A percentile compares a stretch with the other conserved stretches of the same genome.
phyloP scores from a whole-genome alignment of 2,329 filamentous ascomycete genomes.

The Verticillium nonalfalfae region DNA sequence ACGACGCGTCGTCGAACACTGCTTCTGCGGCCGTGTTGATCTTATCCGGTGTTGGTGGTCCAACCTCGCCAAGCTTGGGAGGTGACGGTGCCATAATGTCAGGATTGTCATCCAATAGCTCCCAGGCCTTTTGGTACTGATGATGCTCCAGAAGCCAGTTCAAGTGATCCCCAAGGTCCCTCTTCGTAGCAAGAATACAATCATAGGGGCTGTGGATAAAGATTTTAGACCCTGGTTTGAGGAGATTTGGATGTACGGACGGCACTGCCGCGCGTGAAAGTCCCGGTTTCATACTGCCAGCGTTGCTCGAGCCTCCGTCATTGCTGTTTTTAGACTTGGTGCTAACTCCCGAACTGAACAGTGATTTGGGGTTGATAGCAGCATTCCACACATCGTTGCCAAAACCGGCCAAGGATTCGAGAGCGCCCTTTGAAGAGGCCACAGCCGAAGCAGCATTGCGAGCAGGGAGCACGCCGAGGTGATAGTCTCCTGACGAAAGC shows the following conservation, averaged over 20 bases:
- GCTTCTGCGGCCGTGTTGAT: slow-evolving; percentile 43
- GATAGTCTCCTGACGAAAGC: slow-evolving; percentile 84
- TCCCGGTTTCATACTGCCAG: slow-evolving; percentile 22
- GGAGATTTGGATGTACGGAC: slow-evolving; percentile 43
- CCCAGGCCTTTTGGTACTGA: slow-evolving; percentile 81
- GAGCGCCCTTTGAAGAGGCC: slow-evolving; percentile 61
- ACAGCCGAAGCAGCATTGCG: slow-evolving; percentile 58
- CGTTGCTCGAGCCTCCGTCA: slow-evolving; percentile 46
- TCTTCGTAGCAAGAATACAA: slow-evolving; percentile 84
- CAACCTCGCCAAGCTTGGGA: slow-evolving; percentile 31
- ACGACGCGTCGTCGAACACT: slow-evolving; percentile 68
- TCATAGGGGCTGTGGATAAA: slow-evolving; percentile 97
- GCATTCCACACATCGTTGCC: slow-evolving; percentile 83
- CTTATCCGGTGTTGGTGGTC: slow-evolving; percentile 33
- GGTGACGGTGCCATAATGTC: slow-evolving; percentile 50
- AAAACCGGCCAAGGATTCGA: slow-evolving; percentile 69
- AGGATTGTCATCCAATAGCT: slow-evolving; percentile 80
- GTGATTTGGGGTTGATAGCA: slow-evolving; percentile 76
- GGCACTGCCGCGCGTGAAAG: slow-evolving; percentile 1
- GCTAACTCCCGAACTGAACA: slow-evolving; percentile 84
- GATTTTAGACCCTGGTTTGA: slow-evolving; percentile 60
- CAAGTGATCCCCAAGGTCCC: slow-evolving; percentile 80
- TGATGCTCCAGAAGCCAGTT: slow-evolving; percentile 78
- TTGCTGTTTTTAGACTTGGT: slow-evolving; percentile 57
- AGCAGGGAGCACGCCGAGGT: slow-evolving; percentile 77